Base-by-base conservation (phyloP, 495 filamentous ascomycete genomes). In the Penicillium herquei region DNA sequence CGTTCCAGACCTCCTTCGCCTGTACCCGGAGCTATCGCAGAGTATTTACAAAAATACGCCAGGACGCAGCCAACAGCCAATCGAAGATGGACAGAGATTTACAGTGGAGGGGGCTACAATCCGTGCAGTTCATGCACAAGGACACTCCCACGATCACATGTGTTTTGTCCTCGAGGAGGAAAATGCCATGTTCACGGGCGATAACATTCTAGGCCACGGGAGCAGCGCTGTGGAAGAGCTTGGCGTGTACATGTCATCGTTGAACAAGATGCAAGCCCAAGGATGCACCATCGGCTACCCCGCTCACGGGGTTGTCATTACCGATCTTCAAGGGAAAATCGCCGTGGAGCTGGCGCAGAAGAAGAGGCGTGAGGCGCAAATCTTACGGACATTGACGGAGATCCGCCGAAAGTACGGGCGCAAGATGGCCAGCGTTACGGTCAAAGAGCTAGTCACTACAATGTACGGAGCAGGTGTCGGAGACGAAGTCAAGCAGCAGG, bases 101-200 rank as follows among this genome's bases (percentile, higher is more conserved):
- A 13, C 51, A 0, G 66, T 67, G 6, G 69, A 78, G 37, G 74
- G 76, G 3, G 74, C 76, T 21, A 75, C 71, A 0, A 49, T 80
- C 12, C 64, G 69, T 9, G 71, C 76, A 0, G 44, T 80, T 1
- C 65, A 71, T 54, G 58, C 65, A 0, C 76, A 74, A 10, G 77
- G 76, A 4, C 77, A 80, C 48, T 65, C 75, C 6, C 18, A 58
- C 7, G 77, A 80, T 51, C 77, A 80, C 47, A 78, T 78, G 71
- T 78, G 75, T 37, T 80, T 78, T 58, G 59, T 77, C 3, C 59
- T 80, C 2, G 62, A 72, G 17, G 79, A 86, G 49, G 86, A 90
- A 54, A 78, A 87, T 52, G 90, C 87, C 18, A 75, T 96, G 74
- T 94, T 96, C 72, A 94, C 90, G 0, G 91, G 89, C 9, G 91